A percentile compares a stretch with the other conserved stretches of the same genome.
Conservation (phyloP, 2,329 filamentous ascomycete species). For the Aspergillus tanneri region DNA sequence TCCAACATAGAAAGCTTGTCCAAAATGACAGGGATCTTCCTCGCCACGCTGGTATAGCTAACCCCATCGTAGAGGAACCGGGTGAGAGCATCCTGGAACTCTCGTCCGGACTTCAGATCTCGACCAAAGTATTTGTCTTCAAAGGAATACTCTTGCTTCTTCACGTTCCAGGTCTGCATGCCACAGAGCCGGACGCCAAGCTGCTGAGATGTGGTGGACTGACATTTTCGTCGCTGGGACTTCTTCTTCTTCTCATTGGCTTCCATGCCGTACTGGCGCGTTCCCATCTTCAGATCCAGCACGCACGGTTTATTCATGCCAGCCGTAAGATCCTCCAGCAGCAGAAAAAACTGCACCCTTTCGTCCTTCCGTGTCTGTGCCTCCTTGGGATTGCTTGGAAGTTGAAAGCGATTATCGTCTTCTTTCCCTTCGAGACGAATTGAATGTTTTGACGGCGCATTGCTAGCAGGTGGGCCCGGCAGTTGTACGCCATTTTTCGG, state of each 20-base stretch:
- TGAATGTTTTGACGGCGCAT: conserved; percentile 7
- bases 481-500: conserved; percentile 6
- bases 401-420: conserved; percentile 32
- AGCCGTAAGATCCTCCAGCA: conserved; percentile 91
- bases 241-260: conserved; percentile 87
- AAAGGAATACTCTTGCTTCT: conserved; percentile 82
- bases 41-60: conserved; percentile 73
- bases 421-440: conserved; percentile 14
- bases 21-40: conserved; percentile 84
- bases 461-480: background rate
- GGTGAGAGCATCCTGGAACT: conserved; percentile 85
- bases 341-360: conserved; percentile 86
- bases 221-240: conserved; percentile 90
- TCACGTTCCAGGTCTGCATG: conserved; percentile 91
- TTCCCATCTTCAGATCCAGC: conserved; percentile 98
- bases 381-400: conserved; percentile 72
- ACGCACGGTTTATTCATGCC: conserved; percentile 97
- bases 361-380: conserved; percentile 56
- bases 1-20: conserved; percentile 82
- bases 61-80: conserved; percentile 89
- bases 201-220: conserved; percentile 84
- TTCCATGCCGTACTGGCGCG: conserved; percentile 91
- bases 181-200: conserved; percentile 92
- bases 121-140: conserved; percentile 98
- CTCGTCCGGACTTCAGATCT: conserved; percentile 77